Evolutionary conservation across 257 asterid genomes (phyloP).

Genomic region (Fraxinus quadrangulata): DNA sequence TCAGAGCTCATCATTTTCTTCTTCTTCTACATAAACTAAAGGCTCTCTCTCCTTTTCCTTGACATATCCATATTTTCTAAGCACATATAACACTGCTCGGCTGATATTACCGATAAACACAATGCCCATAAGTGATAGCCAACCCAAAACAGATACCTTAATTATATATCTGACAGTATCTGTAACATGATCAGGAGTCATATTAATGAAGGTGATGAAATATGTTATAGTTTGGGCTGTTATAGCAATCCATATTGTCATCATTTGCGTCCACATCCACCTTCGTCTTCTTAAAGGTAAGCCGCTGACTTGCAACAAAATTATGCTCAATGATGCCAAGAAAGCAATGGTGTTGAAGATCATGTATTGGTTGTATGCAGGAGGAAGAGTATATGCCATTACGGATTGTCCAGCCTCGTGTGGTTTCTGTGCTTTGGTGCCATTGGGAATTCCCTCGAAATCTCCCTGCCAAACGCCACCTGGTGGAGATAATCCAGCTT

Average conservation of each 20-base stretch:
- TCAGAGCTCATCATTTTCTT: slow-evolving; percentile 27
- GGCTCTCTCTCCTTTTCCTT: slow-evolving; percentile 24
- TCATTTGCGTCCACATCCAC: slow-evolving; percentile 43
- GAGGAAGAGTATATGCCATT: slow-evolving; percentile 31
- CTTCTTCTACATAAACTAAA: slow-evolving; percentile 21
- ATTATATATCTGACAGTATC: slow-evolving; percentile 24
- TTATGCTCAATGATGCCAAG: slow-evolving; percentile 37
- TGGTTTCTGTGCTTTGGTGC: slow-evolving; percentile 20
- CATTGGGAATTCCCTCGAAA: background rate
- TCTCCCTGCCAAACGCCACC: slow-evolving; percentile 46
- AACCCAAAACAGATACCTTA: slow-evolving; percentile 15
- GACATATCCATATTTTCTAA: slow-evolving; percentile 19
- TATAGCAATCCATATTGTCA: slow-evolving; percentile 44
- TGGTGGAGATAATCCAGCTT: slow-evolving; percentile 43
- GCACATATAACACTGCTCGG: slow-evolving; percentile 22
- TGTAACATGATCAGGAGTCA: slow-evolving; percentile 28
- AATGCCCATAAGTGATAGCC: slow-evolving; percentile 22
- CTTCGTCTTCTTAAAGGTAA: slow-evolving; percentile 35
- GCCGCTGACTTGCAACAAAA: slow-evolving; percentile 43
- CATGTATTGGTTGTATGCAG: slow-evolving; percentile 27
- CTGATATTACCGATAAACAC: slow-evolving; percentile 27
- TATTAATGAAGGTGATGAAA: slow-evolving; percentile 25
- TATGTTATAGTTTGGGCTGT: slow-evolving; percentile 32
- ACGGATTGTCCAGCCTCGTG: slow-evolving; percentile 36
- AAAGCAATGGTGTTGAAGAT: slow-evolving; percentile 38